A percentile compares a stretch with the other conserved stretches of the same genome.
Conservation (phyloP, 371 early-diverging fungal species). For the Mucor plumbeus region DNA sequence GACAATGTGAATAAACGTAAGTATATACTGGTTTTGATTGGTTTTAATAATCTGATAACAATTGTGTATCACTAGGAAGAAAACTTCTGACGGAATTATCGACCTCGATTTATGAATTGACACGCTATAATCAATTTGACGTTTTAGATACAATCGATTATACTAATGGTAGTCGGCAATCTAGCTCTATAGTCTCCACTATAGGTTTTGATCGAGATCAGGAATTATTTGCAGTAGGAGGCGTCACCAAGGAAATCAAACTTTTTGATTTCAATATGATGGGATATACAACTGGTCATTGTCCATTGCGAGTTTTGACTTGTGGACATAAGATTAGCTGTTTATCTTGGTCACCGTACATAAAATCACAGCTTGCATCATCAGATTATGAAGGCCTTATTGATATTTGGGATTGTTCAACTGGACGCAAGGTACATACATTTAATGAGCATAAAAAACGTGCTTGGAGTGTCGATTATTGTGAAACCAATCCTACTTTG, state of each 20-base stretch:
- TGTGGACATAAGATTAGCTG: conserved; percentile 77
- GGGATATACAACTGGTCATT: conserved; percentile 51
- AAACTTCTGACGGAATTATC: conserved; percentile 53
- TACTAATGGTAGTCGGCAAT: conserved; percentile 60
- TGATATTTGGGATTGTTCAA: conserved; percentile 81
- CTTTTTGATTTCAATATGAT: conserved; percentile 81
- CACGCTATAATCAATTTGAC: conserved; percentile 66
- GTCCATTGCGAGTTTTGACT: conserved; percentile 69
- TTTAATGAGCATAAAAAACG: conserved; percentile 90
- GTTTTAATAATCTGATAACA: background rate
- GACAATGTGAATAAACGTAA: conserved; percentile 12
- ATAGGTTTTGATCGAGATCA: conserved; percentile 94
- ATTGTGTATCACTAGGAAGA: background rate
- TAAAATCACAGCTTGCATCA: conserved; percentile 79
- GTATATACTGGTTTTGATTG: background rate
- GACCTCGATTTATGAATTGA: conserved; percentile 69
- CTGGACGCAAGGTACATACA: conserved; percentile 60
- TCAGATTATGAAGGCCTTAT: conserved; percentile 92
- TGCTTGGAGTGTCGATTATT: conserved; percentile 91
- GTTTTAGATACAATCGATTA: conserved; percentile 79
- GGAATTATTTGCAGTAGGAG: conserved; percentile 90
- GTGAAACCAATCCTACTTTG: conserved; percentile 72
- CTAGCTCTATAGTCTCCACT: conserved; percentile 80
- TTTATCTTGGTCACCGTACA: conserved; percentile 86
- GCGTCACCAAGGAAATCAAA: conserved; percentile 92